A percentile compares a stretch with the other conserved stretches of the same genome.
Conservation (phyloP, 306 rosid genomes). For the Cucumis melo region DNA sequence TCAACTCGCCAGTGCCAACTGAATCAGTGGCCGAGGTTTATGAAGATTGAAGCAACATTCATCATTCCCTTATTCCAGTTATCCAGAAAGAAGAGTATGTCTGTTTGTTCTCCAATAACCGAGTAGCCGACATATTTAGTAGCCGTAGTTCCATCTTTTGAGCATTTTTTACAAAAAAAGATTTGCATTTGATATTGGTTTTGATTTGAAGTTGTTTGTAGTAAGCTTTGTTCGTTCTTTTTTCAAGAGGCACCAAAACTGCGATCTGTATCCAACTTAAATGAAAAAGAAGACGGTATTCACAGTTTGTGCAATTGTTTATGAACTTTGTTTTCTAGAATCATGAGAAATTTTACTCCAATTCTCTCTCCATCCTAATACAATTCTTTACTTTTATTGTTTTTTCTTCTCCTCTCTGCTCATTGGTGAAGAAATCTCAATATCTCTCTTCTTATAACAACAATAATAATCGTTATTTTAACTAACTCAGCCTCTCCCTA, state of each 20-base stretch:
- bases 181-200: not conserved
- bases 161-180: not conserved
- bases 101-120: not conserved
- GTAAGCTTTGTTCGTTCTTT: not conserved
- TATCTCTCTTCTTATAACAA: no score
- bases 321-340: not conserved
- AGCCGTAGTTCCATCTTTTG: not conserved
- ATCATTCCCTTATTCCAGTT: not conserved
- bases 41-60: not conserved
- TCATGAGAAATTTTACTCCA: not conserved
- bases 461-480: no score
- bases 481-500: no score
- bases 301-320: not conserved
- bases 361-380: no score
- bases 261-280: not conserved
- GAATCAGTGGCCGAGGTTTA: conserved; percentile 10
- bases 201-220: not conserved
- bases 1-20: conserved; percentile 40
- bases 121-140: not conserved
- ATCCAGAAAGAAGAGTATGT: not conserved
- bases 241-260: not conserved
- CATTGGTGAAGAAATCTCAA: not conserved
- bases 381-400: no score
- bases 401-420: no score
- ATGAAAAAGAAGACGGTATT: not conserved